Evolutionary conservation across 1,284 basidiomycete genomes (phyloP).

Genomic region (Phellinidium pouzarii): DNA sequence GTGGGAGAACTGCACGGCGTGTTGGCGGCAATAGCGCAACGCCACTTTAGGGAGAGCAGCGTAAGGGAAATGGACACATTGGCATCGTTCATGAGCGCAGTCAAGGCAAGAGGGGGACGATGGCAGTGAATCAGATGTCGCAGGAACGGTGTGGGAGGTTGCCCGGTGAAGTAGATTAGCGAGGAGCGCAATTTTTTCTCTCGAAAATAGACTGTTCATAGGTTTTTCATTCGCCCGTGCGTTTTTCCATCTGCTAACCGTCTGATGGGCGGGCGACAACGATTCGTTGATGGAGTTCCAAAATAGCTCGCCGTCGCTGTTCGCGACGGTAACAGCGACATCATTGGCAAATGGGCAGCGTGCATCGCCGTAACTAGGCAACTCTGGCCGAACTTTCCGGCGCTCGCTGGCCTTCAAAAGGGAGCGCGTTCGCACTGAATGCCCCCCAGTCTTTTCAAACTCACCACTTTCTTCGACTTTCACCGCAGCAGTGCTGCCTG

Average conservation of each 20-base stretch:
- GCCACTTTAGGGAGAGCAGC: constrained; percentile 55
- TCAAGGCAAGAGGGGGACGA: constrained; percentile 52
- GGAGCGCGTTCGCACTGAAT: constrained; percentile 13
- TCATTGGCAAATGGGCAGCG: neutral
- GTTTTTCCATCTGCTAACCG: neutral
- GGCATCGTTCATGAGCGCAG: constrained; percentile 67
- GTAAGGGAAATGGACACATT: constrained; percentile 73
- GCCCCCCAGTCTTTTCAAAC: constrained; percentile 21
- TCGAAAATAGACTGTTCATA: neutral
- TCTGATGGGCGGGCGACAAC: neutral
- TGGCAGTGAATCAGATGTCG: constrained; percentile 4
- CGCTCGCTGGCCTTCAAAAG: constrained; percentile 20
- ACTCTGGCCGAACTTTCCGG: constrained; percentile 18
- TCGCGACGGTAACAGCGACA: neutral
- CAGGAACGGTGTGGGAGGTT: neutral
- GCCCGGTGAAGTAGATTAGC: neutral
- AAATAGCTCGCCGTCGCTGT: neutral
- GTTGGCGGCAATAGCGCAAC: constrained; percentile 58
- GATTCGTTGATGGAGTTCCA: neutral
- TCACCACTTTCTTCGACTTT: constrained; percentile 19
- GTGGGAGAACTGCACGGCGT: constrained; percentile 56
- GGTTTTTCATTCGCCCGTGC: neutral
- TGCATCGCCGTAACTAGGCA: constrained; percentile 7
- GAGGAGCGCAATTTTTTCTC: neutral
- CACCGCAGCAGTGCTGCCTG: constrained; percentile 36